These are phyloP conservation scores for Bimuria novae-zelandiae DNA, from an alignment of 2,329 filamentous ascomycete species.

Conservation along the genomic window DNA sequence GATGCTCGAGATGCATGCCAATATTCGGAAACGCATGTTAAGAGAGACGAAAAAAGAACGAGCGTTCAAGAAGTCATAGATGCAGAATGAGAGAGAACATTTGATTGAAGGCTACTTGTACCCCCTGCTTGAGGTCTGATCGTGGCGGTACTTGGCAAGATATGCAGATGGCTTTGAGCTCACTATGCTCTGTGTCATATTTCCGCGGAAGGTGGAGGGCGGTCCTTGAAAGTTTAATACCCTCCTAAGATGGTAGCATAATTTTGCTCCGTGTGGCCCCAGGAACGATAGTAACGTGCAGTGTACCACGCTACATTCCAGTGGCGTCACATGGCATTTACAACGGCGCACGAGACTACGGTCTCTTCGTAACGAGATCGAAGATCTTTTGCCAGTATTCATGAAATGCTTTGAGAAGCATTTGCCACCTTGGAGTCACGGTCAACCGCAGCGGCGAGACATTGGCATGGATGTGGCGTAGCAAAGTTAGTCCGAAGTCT, in stretches of 20 bases:
- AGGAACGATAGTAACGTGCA: neutral
- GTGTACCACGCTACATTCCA: constrained; percentile 19
- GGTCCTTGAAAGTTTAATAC: neutral
- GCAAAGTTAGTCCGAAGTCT: neutral
- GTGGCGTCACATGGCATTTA: constrained; percentile 3
- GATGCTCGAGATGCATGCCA: neutral
- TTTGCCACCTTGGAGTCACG: neutral
- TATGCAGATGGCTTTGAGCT: neutral
- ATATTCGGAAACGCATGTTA: constrained; percentile 11
- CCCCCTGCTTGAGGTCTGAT: constrained; percentile 3
- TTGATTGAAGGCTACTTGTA: neutral
- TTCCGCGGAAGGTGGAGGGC: neutral
- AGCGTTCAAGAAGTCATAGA: neutral
- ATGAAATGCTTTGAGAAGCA: neutral
- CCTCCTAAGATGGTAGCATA: neutral
- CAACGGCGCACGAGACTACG: neutral
- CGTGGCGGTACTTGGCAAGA: neutral
- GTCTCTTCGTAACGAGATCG: neutral
- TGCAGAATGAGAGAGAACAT: neutral
- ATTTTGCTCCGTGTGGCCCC: neutral
- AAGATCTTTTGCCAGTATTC: neutral
- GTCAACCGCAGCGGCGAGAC: neutral
- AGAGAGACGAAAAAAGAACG: neutral
- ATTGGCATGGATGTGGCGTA: neutral
- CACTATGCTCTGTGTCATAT: neutral